Base-by-base conservation (phyloP, 176 grass and related monocot species). In the Themeda triandra region DNA sequence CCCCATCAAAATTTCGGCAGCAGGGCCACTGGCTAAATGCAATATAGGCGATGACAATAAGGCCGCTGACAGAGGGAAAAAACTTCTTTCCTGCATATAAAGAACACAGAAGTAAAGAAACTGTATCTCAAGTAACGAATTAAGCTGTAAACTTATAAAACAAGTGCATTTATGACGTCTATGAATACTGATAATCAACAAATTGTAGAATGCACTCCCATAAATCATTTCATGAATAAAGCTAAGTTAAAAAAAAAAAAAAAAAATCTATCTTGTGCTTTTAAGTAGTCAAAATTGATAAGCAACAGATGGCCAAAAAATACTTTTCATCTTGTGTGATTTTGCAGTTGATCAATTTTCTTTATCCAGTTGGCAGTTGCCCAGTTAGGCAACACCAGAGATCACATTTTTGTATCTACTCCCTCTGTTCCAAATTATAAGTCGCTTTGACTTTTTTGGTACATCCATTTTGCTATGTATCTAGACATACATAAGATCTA, bases 61-160 rank as follows among this genome's bases (percentile, higher is more conserved):
- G 59, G 93, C 96, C 39, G 89, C 89, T 74, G 91, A 95, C 24
- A 98, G 65, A 77, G 89, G 89, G 49, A 98, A 87, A 89, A 98
- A 95, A 78, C 91, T 89, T 82, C 69, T 87, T 88, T 98, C 96
- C 96, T 98, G 77, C 87, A 80, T 72, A 76, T 69, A 81, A 84
- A 80, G 40, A 79, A 69, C 63, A 92, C 31, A 46, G 8, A 86
- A 33, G 23, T 71, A 77, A 82, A 78, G 63, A 60, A 66, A 18
- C 56, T 18, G 65, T 29, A 82, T 78, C 76, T 60, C 17, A 62
- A 72, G 51, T 35, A 7, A 69, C 49, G 49, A 41, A 78, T 27
- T 78, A 17, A 78, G 13, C 30, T 63, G 4, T 29, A 29, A 41
- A 4, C 33, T 37, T 88, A 63, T 59, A 67, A 60, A 66, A 87